Evolutionary conservation across 495 filamentous ascomycete genomes (phyloP).

Genomic region (Penicillium canescens): DNA sequence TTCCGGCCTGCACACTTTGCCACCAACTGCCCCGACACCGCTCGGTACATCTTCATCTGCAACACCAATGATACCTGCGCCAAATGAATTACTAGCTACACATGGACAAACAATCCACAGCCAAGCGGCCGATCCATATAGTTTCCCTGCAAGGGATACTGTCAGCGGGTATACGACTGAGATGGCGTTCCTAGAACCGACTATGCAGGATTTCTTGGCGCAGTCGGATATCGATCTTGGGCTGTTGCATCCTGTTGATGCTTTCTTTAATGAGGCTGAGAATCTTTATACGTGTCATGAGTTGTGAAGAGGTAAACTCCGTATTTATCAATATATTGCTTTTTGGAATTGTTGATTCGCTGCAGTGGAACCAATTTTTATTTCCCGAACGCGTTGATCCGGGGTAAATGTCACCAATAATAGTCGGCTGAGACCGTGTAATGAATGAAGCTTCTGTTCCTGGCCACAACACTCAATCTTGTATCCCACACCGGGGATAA

Average conservation of each 20-base stretch:
- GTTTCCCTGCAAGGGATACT: conserved; percentile 12
- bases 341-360: background rate
- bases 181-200: conserved; percentile 47
- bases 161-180: conserved; percentile 39
- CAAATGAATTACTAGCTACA: conserved; percentile 4
- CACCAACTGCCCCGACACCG: background rate
- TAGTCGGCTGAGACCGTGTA: too few relatives aligned
- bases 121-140: conserved; percentile 10
- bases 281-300: conserved; percentile 41
- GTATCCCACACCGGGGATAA: too few relatives aligned
- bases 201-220: conserved; percentile 47
- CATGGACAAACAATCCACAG: background rate
- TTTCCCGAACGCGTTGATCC: background rate
- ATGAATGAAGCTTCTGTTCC: too few relatives aligned
- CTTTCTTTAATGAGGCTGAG: conserved; percentile 40
- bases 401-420: too few relatives aligned
- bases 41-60: background rate
- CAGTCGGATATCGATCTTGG: conserved; percentile 46
- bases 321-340: background rate
- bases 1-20: background rate
- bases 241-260: conserved; percentile 41
- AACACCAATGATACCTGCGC: conserved; percentile 1
- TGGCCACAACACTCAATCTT: too few relatives aligned
- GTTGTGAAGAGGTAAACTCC: conserved; percentile 1
- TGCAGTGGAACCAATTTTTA: too few relatives aligned